These are phyloP conservation scores for Phyllosticta capitalensis DNA, from an alignment of 2,329 filamentous ascomycete genomes.

Conservation along the genomic window DNA sequence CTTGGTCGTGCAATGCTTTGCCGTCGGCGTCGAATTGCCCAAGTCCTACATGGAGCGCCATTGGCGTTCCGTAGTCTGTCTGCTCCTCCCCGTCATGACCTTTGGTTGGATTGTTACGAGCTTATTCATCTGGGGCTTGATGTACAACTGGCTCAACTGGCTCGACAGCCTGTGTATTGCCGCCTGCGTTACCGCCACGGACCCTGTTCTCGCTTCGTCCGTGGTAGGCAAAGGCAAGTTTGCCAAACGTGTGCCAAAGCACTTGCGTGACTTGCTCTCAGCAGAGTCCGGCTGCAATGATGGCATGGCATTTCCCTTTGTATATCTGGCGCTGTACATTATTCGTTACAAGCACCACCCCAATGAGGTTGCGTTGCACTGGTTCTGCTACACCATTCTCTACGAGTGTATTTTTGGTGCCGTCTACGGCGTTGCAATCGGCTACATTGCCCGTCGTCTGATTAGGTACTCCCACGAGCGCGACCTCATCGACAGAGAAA, in stretches of 20 bases:
- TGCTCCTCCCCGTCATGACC: constrained; percentile 94
- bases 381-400: constrained; percentile 79
- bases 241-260: constrained; percentile 92
- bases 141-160: constrained; percentile 66
- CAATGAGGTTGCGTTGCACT: constrained; percentile 65
- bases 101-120: constrained; percentile 91
- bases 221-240: constrained; percentile 99
- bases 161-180: constrained; percentile 79
- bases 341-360: constrained; percentile 69
- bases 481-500: constrained; percentile 88
- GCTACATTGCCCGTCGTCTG: constrained; percentile 81
- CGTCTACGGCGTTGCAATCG: constrained; percentile 75
- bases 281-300: constrained; percentile 98
- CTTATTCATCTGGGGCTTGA: constrained; percentile 88
- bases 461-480: constrained; percentile 80
- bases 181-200: constrained; percentile 93
- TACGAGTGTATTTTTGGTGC: constrained; percentile 96
- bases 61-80: constrained; percentile 82
- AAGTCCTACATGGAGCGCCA: constrained; percentile 97
- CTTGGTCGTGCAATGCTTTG: constrained; percentile 85
- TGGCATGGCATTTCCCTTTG: constrained; percentile 97
- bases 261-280: constrained; percentile 88
- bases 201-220: constrained; percentile 92
- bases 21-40: constrained; percentile 81
- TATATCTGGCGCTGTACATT: constrained; percentile 86